Evolutionary conservation across 257 asterid genomes (phyloP), one percentile per base, ranked within the genome.

Genomic region (Handroanthus guayacan): DNA sequence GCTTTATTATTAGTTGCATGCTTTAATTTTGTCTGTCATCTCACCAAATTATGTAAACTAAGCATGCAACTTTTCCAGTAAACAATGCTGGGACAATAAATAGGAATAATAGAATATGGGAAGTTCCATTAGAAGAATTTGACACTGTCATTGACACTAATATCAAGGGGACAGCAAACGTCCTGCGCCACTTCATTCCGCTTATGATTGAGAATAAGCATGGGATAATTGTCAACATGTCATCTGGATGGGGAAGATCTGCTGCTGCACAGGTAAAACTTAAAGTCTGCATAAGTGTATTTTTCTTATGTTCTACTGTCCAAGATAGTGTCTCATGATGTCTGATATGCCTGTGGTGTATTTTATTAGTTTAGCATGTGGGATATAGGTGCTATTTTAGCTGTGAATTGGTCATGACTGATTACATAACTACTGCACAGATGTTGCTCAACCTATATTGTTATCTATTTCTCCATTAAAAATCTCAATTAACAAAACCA

Each of bases 211-310:
- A 82, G 84, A 88, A 82, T 37, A 95, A 92, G 90, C 94, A 86
- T 38, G 99, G 99, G 69, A 83, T 95, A 71, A 84, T 95, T 76
- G 96, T 95, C 74, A 95, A 95, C 84, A 83, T 89, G 84, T 95
- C 99, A 78, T 95, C 99, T 84, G 98, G 98, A 39, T 95, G 99
- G 99, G 99, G 99, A 81, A 88, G 99, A 82, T 91, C 99, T 68
- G 97, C 93, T 63, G 99, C 99, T 62, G 98, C 97, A 72, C 99
- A 89, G 98, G 99, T 95, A 80, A 74, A 73, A 72, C 67, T 75
- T 68, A 50, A 43, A 68, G 34, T 17, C 75, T 12, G 25, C 45
- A 67, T 36, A 34, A 78, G 60, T 4, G 25, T 51, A 5, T 61
- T 51, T 63, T 55, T 72, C 31, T 25, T 1, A 25, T 25, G 31